phyloP scores from a whole-genome alignment of 2,329 filamentous ascomycete species.

The Paracoccidioides brasiliensis region DNA sequence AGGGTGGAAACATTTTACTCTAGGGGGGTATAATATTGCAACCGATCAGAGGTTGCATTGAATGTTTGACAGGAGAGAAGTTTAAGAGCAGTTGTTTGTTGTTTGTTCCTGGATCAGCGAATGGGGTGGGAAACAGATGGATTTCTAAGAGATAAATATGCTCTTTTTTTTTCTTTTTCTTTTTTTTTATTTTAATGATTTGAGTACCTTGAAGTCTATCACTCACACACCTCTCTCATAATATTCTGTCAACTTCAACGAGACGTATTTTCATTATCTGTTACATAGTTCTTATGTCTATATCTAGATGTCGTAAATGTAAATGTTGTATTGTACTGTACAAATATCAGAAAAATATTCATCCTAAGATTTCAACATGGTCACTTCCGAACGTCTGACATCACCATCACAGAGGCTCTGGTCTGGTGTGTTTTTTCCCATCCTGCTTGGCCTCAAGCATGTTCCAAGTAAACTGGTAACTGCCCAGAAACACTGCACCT shows the following conservation, averaged over 20 bases:
- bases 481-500: constrained; percentile 86
- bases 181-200: neutral
- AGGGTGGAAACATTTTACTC: constrained; percentile 45
- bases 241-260: neutral
- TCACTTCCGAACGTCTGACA: neutral
- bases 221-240: neutral
- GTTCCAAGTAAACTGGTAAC: constrained; percentile 82
- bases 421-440: constrained; percentile 10
- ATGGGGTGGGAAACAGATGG: constrained; percentile 31
- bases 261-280: neutral
- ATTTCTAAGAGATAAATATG: constrained; percentile 47
- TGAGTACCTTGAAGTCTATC: neutral
- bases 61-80: constrained; percentile 53
- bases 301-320: neutral
- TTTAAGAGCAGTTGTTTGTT: constrained; percentile 54
- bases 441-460: constrained; percentile 39
- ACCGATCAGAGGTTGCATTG: constrained; percentile 52
- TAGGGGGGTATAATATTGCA: constrained; percentile 47
- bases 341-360: neutral
- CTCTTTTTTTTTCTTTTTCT: constrained; percentile 4
- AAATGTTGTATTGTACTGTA: neutral
- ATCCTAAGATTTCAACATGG: neutral
- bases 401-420: neutral
- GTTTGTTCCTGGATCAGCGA: constrained; percentile 39
- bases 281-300: constrained; percentile 3